phyloP scores from a whole-genome alignment of 805 yeast genomes.

The Candida silvicultrix region DNA sequence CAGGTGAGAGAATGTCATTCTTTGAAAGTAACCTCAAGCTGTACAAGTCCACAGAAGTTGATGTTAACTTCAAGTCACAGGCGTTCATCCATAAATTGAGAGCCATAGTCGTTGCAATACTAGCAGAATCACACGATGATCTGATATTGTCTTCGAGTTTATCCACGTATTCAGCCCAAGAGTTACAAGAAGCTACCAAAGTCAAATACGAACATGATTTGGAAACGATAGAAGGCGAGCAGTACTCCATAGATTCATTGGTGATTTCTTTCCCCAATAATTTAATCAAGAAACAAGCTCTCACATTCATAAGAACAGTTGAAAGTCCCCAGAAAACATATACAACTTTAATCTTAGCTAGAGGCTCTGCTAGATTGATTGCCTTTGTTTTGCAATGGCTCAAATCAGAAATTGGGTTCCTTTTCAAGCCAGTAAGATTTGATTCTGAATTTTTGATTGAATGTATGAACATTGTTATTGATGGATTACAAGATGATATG shows the following conservation, averaged over 20 bases:
- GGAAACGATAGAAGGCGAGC: conserved; percentile 2
- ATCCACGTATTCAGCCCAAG: conserved; percentile 10
- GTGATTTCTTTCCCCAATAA: conserved; percentile 15
- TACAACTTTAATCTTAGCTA: conserved; percentile 9
- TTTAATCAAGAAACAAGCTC: conserved; percentile 12
- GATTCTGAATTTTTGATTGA: conserved; percentile 18
- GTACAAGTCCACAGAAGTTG: conserved; percentile 8
- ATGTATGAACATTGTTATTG: conserved; percentile 19
- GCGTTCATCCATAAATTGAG: conserved; percentile 9
- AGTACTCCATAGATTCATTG: conserved; percentile 4
- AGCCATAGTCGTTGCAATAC: conserved; percentile 15
- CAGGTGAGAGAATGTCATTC: background rate
- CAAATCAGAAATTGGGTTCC: conserved; percentile 18
- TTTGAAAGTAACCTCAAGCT: conserved; percentile 14
- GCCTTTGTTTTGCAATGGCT: conserved; percentile 23
- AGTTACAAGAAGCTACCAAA: conserved; percentile 10
- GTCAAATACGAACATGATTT: conserved; percentile 1
- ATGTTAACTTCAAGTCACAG: conserved; percentile 5
- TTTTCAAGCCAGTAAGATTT: conserved; percentile 20
- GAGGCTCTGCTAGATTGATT: conserved; percentile 11
- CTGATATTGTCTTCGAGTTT: conserved; percentile 14
- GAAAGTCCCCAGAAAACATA: conserved; percentile 3
- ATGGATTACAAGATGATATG: conserved; percentile 9
- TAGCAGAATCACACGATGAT: conserved; percentile 18
- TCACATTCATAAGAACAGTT: conserved; percentile 5